Conservation (phyloP, 192 early-diverging fungal species). For the Geranomyces variabilis region DNA sequence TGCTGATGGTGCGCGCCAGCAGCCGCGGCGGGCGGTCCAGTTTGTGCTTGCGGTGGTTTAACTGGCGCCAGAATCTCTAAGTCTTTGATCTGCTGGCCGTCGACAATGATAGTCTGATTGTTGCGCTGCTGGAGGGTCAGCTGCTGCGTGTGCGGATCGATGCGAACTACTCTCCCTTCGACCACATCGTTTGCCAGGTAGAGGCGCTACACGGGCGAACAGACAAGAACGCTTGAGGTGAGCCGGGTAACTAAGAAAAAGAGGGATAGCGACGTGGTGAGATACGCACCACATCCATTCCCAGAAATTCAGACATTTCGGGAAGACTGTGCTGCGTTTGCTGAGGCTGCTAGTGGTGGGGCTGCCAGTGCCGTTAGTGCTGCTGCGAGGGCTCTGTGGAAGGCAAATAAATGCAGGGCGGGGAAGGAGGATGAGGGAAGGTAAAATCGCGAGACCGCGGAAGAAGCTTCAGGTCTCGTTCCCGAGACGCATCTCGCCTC, state of each 20-base stretch:
- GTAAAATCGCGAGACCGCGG: no score
- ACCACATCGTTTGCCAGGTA: slow-evolving; percentile 55
- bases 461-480: no score
- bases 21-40: no score
- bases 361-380: no score
- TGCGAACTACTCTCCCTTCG: slow-evolving; percentile 62
- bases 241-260: background rate
- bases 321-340: no score
- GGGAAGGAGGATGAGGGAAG: no score
- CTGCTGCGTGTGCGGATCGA: slow-evolving; percentile 62
- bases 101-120: slow-evolving; percentile 37
- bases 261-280: background rate
- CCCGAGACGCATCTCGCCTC: no score
- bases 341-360: no score
- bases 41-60: slow-evolving; percentile 15
- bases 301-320: slow-evolving; percentile 4
- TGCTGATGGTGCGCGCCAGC: background rate
- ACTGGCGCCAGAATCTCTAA: slow-evolving; percentile 56
- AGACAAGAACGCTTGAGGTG: no score
- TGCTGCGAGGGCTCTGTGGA: no score
- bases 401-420: no score
- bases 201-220: slow-evolving; percentile 30
- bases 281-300: slow-evolving; percentile 10
- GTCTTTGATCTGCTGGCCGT: slow-evolving; percentile 68
- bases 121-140: slow-evolving; percentile 52